Evolutionary conservation across 352 stramenopile species (phyloP).

Genomic region (Globisporangium parvum): DNA sequence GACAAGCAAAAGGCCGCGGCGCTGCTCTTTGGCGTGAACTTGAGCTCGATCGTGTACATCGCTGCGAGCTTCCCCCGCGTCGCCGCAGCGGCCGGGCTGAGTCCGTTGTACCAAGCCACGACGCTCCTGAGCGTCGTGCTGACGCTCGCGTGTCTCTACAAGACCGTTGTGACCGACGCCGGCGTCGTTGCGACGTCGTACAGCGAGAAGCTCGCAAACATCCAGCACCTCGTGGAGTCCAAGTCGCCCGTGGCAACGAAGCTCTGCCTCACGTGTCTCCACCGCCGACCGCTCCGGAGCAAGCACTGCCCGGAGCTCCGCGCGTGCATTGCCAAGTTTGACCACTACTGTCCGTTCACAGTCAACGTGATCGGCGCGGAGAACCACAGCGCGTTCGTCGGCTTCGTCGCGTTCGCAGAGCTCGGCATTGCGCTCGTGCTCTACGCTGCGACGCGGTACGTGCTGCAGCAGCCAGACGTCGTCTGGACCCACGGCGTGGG

Average conservation of each 20-base stretch:
- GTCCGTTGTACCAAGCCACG: constrained; percentile 21
- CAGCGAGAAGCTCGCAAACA: constrained; percentile 63
- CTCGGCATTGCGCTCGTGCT: constrained; percentile 48
- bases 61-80: constrained; percentile 37
- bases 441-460: constrained; percentile 35
- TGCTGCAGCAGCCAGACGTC: constrained; percentile 12
- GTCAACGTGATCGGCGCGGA: constrained; percentile 92
- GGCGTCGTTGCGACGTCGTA: constrained; percentile 65
- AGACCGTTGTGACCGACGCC: constrained; percentile 43
- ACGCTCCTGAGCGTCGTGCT: constrained; percentile 20
- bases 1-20: constrained; percentile 69
- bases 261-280: constrained; percentile 72
- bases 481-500: constrained; percentile 15
- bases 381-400: constrained; percentile 93
- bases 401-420: constrained; percentile 69
- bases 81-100: constrained; percentile 18
- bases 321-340: constrained; percentile 75
- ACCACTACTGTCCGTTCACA: constrained; percentile 84
- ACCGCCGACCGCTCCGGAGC: constrained; percentile 63
- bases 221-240: constrained; percentile 59
- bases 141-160: constrained; percentile 50
- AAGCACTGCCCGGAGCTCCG: constrained; percentile 80
- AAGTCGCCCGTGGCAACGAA: constrained; percentile 71
- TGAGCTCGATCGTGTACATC: constrained; percentile 65
- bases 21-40: constrained; percentile 70